Evolutionary conservation across 345 rosid species (phyloP).

Genomic region (Eucalyptus paniculata): DNA sequence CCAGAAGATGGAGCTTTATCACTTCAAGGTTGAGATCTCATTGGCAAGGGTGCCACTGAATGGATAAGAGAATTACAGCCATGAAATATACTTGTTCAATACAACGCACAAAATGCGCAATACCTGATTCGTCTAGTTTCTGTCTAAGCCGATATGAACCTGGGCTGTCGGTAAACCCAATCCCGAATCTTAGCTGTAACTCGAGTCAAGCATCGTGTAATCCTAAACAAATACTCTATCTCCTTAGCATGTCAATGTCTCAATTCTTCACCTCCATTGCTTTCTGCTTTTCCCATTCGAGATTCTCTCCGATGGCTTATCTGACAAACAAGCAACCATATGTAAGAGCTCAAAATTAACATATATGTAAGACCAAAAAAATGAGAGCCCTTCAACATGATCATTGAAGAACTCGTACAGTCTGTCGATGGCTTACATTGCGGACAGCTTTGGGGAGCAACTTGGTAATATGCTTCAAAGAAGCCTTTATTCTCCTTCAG

Average conservation of each 20-base stretch:
- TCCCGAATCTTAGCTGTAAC: not conserved
- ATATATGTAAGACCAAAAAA: not conserved
- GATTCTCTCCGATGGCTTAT: not conserved
- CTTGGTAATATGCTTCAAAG: slow-evolving; percentile 19
- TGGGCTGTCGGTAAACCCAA: not conserved
- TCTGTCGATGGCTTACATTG: not conserved
- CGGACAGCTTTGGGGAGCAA: not conserved
- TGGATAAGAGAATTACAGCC: not conserved
- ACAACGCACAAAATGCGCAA: not conserved
- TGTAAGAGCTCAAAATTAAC: not conserved
- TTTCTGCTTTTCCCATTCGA: not conserved
- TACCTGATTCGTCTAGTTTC: not conserved
- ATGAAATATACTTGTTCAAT: not conserved
- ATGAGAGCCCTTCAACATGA: not conserved
- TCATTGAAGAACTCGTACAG: not conserved
- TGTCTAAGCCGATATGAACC: not conserved
- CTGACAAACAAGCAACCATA: not conserved
- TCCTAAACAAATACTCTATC: not conserved
- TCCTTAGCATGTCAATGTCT: not conserved
- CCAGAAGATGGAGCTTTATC: no score
- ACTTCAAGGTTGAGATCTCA: no score
- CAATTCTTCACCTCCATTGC: not conserved
- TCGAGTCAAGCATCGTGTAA: not conserved
- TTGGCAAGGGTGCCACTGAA: no score
- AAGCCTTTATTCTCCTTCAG: slow-evolving; percentile 30